Evolutionary conservation across 1,284 basidiomycete genomes (phyloP), one percentile per base, ranked within the genome.

Genomic region (Phlebopus sp.): DNA sequence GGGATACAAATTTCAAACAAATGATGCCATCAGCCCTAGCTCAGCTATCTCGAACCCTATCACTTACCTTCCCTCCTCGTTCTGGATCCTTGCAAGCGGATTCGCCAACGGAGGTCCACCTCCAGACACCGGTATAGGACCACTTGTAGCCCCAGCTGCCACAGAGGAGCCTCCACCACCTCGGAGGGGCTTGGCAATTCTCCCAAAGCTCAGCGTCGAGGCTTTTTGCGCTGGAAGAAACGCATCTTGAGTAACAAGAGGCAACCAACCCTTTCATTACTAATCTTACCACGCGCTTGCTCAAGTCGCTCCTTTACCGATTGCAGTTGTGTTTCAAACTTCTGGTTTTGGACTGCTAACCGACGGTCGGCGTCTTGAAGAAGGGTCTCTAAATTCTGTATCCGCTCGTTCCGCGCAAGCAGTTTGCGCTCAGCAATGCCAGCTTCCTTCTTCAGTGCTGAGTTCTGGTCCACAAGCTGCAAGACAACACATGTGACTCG

Each of bases 381-480:
- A 39, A 97, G 74, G 7, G 86, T 83, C 69, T 99, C 97, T 54
- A 99, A 77, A 67, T 92, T 94, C 72, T 92, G 88, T 71, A 99
- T 99, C 58, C 97, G 88, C 69, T 99, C 97, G 66, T 97, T 98
- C 44, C 97, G 84, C 23, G 95, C 92, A 55, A 96, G 78, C 32
- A 99, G 74, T 72, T 98, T 98, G 61, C 95, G 87, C 71, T 99
- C 97, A 42, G 96, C 92, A 55, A 97, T 90, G 19, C 92, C 93
- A 30, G 95, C 90, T 70, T 99, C 97, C 73, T 97, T 97, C 82
- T 99, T 99, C 59, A 99, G 76, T 17, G 88, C 82, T 14, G 92
- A 90, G 72, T 99, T 99, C 74, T 99, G 97, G 71, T 99, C 97
- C 50, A 99, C 96, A 51, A 99, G 87, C 91, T 96, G 60, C 32